Conservation (phyloP, 192 early-diverging fungal genomes). For the Backusella tuberculispora region DNA sequence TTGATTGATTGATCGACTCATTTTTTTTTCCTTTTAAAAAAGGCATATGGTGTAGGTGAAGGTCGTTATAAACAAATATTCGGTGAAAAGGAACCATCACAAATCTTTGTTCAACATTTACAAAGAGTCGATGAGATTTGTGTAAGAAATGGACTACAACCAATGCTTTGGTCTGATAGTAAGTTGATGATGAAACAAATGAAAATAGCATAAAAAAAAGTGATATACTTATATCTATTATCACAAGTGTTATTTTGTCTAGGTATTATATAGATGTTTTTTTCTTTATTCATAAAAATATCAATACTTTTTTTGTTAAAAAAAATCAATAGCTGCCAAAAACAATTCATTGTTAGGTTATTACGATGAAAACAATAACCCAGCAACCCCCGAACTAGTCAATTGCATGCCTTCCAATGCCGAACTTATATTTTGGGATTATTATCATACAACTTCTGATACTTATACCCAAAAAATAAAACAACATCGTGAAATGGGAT, state of each 20-base stretch:
- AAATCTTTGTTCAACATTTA: conserved; percentile 80
- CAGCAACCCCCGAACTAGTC: conserved; percentile 57
- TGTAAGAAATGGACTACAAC: conserved; percentile 57
- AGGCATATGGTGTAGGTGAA: conserved; percentile 81
- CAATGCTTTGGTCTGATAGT: conserved; percentile 92
- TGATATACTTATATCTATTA: background rate
- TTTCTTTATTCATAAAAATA: background rate
- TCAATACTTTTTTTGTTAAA: conserved; percentile 36
- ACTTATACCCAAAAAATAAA: conserved; percentile 77
- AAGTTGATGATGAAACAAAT: background rate
- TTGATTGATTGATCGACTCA: background rate
- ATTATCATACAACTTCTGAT: conserved; percentile 76
- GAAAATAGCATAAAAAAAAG: background rate
- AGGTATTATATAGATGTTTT: conserved; percentile 4
- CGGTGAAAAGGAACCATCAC: conserved; percentile 72
- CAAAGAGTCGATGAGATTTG: conserved; percentile 75
- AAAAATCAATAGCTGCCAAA: conserved; percentile 66
- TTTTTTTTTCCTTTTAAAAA: conserved; percentile 8
- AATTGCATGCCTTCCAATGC: conserved; percentile 65
- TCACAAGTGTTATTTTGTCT: conserved; percentile 30
- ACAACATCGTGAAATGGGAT: conserved; percentile 83
- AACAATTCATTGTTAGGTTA: conserved; percentile 83
- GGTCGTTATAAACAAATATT: conserved; percentile 78
- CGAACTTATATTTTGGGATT: conserved; percentile 87
- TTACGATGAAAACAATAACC: conserved; percentile 71